phyloP scores from a whole-genome alignment of 2,329 filamentous ascomycete genomes.

The Nothophaeocryptopus gaeumannii region DNA sequence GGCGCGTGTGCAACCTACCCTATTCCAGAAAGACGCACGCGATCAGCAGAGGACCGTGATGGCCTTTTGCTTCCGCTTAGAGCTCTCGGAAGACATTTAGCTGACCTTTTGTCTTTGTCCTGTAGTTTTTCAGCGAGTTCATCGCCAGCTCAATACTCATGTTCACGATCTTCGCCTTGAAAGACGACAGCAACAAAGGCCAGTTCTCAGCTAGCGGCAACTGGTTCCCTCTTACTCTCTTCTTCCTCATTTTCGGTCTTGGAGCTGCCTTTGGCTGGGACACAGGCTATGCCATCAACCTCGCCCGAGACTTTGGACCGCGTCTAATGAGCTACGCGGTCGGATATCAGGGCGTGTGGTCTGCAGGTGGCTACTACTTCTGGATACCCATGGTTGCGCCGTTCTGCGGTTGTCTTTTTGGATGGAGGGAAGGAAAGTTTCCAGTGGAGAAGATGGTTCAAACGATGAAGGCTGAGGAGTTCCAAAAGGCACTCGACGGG shows the following conservation, averaged over 20 bases:
- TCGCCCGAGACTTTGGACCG: constrained; percentile 69
- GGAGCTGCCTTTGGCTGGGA: constrained; percentile 68
- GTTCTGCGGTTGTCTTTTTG: constrained; percentile 61
- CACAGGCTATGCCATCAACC: constrained; percentile 65
- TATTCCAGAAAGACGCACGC: no score
- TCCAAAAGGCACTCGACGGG: not conserved
- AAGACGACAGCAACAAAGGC: constrained; percentile 49
- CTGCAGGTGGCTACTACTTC: constrained; percentile 63
- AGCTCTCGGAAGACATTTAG: no score
- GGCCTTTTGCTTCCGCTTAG: no score
- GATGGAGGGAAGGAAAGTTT: constrained; percentile 28
- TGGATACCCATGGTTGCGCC: constrained; percentile 60
- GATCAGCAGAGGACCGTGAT: no score
- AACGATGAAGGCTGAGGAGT: not conserved
- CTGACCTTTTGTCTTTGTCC: no score
- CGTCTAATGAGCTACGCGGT: constrained; percentile 65
- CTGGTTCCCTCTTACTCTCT: constrained; percentile 58
- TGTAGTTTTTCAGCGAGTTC: constrained; percentile 65
- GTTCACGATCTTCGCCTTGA: constrained; percentile 68
- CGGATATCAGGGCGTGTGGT: constrained; percentile 65
- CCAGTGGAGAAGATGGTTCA: no score
- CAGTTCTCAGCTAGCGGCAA: constrained; percentile 34
- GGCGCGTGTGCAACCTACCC: no score
- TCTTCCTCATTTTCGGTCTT: constrained; percentile 66
- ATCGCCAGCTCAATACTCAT: constrained; percentile 64